A percentile compares a stretch with the other conserved stretches of the same genome.
phyloP scores from a whole-genome alignment of 2,329 filamentous ascomycete species.

The Coleophoma crateriformis region DNA sequence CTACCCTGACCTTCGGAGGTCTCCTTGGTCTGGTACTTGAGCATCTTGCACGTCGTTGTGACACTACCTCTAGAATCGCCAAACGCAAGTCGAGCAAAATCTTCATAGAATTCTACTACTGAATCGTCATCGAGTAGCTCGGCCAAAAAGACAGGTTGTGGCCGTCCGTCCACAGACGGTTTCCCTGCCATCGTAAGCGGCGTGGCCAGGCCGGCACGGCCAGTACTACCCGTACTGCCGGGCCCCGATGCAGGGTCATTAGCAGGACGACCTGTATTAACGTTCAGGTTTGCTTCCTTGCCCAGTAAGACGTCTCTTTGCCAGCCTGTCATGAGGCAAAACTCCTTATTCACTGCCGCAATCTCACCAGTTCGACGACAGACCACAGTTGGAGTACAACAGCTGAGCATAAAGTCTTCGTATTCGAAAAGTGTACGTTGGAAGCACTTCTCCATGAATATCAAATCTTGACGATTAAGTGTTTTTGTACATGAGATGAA shows the following conservation, averaged over 20 bases:
- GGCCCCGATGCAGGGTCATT: constrained; percentile 36
- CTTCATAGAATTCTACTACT: constrained; percentile 91
- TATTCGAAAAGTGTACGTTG: constrained; percentile 90
- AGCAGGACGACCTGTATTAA: constrained; percentile 55
- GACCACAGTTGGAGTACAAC: constrained; percentile 85
- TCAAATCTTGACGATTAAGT: constrained; percentile 80
- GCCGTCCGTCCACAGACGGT: constrained; percentile 36
- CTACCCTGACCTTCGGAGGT: constrained; percentile 21
- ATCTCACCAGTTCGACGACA: constrained; percentile 90
- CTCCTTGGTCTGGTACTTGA: constrained; percentile 83
- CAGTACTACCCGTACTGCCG: constrained; percentile 24
- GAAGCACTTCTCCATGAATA: constrained; percentile 98
- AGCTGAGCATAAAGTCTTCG: constrained; percentile 85
- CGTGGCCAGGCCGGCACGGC: constrained; percentile 40
- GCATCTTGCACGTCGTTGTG: constrained; percentile 74
- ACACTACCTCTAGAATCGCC: constrained; percentile 84
- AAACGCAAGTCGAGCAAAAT: constrained; percentile 89
- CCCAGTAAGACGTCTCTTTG: constrained; percentile 83
- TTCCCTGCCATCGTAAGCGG: constrained; percentile 39
- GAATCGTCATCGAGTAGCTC: constrained; percentile 92
- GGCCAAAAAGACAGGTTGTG: constrained; percentile 81
- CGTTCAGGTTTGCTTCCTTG: constrained; percentile 80
- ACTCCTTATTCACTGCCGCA: constrained; percentile 94
- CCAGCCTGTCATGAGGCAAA: constrained; percentile 94
- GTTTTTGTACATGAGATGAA: constrained; percentile 90